These are phyloP conservation scores for Prunus mume DNA, from an alignment of 306 rosid genomes.

Conservation along the genomic window DNA sequence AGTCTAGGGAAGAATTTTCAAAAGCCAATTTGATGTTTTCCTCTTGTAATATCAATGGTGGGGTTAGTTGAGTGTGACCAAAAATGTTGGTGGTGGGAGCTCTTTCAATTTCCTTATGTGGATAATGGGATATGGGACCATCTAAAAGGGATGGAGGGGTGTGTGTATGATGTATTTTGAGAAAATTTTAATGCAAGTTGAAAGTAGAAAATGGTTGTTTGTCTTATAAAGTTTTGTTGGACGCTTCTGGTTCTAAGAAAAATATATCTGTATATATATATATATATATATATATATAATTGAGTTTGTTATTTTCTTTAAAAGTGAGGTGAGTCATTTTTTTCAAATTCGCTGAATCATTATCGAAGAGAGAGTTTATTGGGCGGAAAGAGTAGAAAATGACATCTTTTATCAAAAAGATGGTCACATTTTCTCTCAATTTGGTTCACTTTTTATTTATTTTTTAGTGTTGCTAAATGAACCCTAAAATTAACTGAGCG, in stretches of 20 bases:
- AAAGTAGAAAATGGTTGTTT: constrained; percentile 45
- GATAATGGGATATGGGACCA: constrained; percentile 63
- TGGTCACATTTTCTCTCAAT: no score
- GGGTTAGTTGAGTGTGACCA: constrained; percentile 55
- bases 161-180: constrained; percentile 42
- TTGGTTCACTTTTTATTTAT: no score
- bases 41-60: constrained; percentile 46
- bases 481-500: no score
- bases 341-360: constrained; percentile 29
- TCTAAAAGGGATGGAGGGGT: constrained; percentile 36
- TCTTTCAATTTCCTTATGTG: constrained; percentile 22
- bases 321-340: constrained; percentile 31
- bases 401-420: no score
- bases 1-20: constrained; percentile 36
- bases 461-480: no score
- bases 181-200: constrained; percentile 56
- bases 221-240: constrained; percentile 50
- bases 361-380: constrained; percentile 18
- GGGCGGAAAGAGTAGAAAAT: no score
- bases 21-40: constrained; percentile 40
- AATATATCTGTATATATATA: neutral
- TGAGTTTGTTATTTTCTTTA: constrained; percentile 15
- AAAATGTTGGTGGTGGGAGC: constrained; percentile 48
- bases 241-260: constrained; percentile 39
- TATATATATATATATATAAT: neutral